phyloP scores from a whole-genome alignment of 2,329 filamentous ascomycete genomes.

The Botryotinia convoluta region DNA sequence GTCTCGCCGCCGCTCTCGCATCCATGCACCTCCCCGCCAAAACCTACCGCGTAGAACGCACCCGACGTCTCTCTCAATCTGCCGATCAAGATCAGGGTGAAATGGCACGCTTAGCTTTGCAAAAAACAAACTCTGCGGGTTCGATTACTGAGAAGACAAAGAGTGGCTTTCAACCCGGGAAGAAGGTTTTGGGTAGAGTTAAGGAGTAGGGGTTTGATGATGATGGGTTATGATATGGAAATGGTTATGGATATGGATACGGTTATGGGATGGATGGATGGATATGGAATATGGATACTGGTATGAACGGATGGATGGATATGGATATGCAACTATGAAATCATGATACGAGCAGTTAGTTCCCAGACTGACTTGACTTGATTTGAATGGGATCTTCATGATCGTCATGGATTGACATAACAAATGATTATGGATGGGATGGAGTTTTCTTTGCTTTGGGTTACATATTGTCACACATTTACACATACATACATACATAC shows the following conservation, averaged over 20 bases:
- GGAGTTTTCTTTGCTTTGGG: not conserved
- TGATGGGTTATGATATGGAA: not conserved
- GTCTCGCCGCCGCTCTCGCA: slow-evolving; percentile 16
- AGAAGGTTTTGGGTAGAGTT: slow-evolving; percentile 12
- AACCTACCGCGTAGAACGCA: slow-evolving; percentile 16
- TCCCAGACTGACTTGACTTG: not conserved
- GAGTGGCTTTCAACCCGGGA: slow-evolving; percentile 4
- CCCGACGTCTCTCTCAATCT: slow-evolving; percentile 14
- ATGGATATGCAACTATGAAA: not conserved
- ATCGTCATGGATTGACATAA: not conserved
- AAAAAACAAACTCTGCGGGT: slow-evolving; percentile 14
- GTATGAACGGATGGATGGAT: not conserved
- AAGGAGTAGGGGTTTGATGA: not conserved
- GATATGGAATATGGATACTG: not conserved
- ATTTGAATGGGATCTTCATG: not conserved
- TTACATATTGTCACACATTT: not conserved
- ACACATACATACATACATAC: not conserved
- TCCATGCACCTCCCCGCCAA: slow-evolving; percentile 19
- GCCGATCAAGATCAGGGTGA: slow-evolving; percentile 6
- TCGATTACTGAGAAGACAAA: not conserved
- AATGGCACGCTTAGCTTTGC: slow-evolving; percentile 10
- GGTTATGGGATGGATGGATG: not conserved
- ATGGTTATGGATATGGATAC: not conserved
- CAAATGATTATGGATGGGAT: not conserved
- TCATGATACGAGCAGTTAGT: not conserved